Evolutionary conservation across 805 yeast species (phyloP), one percentile per base, ranked within the genome.

Genomic region (Cyberlindnera maritima): DNA sequence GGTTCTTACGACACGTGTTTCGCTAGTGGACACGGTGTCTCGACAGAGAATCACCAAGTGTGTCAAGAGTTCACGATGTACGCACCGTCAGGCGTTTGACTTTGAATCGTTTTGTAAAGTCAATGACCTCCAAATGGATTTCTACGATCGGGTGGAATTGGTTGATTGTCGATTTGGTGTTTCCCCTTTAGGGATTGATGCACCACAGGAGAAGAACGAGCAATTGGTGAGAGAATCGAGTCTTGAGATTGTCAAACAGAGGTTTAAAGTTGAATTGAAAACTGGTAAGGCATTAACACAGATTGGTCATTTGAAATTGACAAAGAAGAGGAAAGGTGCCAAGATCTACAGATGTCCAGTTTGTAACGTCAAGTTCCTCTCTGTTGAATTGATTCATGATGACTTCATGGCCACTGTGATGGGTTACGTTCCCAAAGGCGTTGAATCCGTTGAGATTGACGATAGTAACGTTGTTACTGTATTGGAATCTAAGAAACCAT

Each of bases 401-500:
- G 61, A 57, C 36, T 57, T 54, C 41, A 54, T 54, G 53, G 35
- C 35, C 0, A 25, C 40, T 6, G 31, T 57, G 2, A 4, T 57
- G 41, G 10, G 23, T 4, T 34, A 45, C 11, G 46, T 42, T 15
- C 44, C 47, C 1, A 6, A 12, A 1, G 37, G 34, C 4, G 46
- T 44, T 2, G 45, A 44, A 2, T 25, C 23, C 11, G 50, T 55
- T 11, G 54, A 50, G 33, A 41, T 55, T n/a, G 56, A 52, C 41
- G 57, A 54, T 37, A 34, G 39, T 13, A 43, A 43, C 18, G 19
- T 42, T 2, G 50, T 56, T 9, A 43, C 46, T 1, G 42, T 47
- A 1, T 6, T 55, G 13, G 44, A 39, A 6, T 46, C 47, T 4
- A 33, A 43, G 14, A 19, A 33, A 14, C 39, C 38, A 2, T 37